Evolutionary conservation across 495 filamentous ascomycete species (phyloP).

Genomic region (Lophiotrema nucula): DNA sequence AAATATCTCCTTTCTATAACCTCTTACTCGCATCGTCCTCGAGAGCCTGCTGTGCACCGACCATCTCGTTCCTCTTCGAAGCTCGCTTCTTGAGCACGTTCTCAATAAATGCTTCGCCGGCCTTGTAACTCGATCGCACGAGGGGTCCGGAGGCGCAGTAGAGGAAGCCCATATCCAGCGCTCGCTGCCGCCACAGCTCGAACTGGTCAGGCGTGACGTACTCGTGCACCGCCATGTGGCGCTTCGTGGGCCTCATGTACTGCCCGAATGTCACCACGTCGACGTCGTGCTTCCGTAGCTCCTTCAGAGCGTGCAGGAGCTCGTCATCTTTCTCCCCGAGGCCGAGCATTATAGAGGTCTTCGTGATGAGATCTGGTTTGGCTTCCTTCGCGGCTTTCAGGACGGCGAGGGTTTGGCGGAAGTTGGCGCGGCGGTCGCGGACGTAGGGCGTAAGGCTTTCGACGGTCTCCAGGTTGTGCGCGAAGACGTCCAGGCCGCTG

Average conservation of each 20-base stretch:
- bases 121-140: slow-evolving; percentile 93
- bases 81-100: slow-evolving; percentile 90
- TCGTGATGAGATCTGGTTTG: slow-evolving; percentile 78
- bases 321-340: slow-evolving; percentile 91
- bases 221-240: slow-evolving; percentile 92
- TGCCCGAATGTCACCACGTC: slow-evolving; percentile 98
- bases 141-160: slow-evolving; percentile 93
- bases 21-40: slow-evolving; percentile 46
- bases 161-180: slow-evolving; percentile 91
- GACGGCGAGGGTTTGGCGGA: slow-evolving; percentile 79
- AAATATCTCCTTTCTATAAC: no score
- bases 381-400: slow-evolving; percentile 78
- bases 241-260: slow-evolving; percentile 98
- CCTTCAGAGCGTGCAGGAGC: slow-evolving; percentile 73
- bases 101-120: slow-evolving; percentile 97
- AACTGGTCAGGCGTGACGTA: slow-evolving; percentile 90
- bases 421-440: slow-evolving; percentile 84
- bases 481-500: slow-evolving; percentile 92
- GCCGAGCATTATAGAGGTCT: slow-evolving; percentile 96
- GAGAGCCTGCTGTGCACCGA: slow-evolving; percentile 27
- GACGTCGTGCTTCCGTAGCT: slow-evolving; percentile 74
- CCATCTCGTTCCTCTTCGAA: slow-evolving; percentile 29
- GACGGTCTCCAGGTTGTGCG: slow-evolving; percentile 95
- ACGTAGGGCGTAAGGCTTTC: slow-evolving; percentile 87
- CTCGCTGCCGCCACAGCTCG: slow-evolving; percentile 84